Evolutionary conservation across 1,284 basidiomycete species (phyloP).

Genomic region (Tetrapyrgos nigripes): DNA sequence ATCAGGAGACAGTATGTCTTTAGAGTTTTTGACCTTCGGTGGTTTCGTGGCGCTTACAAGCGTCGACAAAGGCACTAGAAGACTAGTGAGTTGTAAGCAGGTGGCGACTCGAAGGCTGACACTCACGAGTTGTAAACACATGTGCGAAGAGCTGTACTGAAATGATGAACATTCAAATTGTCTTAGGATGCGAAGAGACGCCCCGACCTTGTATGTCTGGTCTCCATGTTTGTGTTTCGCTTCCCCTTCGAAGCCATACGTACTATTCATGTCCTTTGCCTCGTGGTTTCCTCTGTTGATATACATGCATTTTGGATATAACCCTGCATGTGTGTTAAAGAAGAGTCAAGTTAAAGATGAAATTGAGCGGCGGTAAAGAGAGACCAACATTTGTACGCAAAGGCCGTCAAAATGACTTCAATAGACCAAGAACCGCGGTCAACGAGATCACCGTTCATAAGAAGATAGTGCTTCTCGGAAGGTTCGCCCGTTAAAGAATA

Average conservation of each 20-base stretch:
- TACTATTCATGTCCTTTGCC: conserved; percentile 89
- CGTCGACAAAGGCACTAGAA: conserved; percentile 87
- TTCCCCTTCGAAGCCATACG: conserved; percentile 97
- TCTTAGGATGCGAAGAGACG: conserved; percentile 1
- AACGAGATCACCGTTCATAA: conserved; percentile 97
- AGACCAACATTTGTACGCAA: conserved; percentile 90
- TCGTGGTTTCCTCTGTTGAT: conserved; percentile 98
- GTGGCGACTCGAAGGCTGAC: background rate
- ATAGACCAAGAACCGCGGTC: conserved; percentile 98
- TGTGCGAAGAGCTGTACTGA: conserved; percentile 83
- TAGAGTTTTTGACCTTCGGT: conserved; percentile 49
- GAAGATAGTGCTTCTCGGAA: conserved; percentile 78
- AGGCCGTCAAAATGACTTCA: conserved; percentile 93
- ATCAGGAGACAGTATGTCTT: conserved; percentile 81
- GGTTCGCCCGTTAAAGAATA: conserved; percentile 88
- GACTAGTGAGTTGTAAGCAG: background rate
- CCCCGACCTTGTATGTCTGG: conserved; percentile 80
- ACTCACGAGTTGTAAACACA: conserved; percentile 87
- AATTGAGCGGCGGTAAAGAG: too few relatives aligned
- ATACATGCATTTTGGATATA: conserved; percentile 87
- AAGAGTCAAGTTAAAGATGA: too few relatives aligned
- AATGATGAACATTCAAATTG: conserved; percentile 8
- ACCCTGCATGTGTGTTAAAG: conserved; percentile 56
- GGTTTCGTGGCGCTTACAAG: conserved; percentile 78
- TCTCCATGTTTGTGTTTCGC: conserved; percentile 95